Percentiles rank a stretch among this genome's conserved stretches.
phyloP scores from a whole-genome alignment of 2,329 filamentous ascomycete genomes.

The Neoarthrinium moseri region DNA sequence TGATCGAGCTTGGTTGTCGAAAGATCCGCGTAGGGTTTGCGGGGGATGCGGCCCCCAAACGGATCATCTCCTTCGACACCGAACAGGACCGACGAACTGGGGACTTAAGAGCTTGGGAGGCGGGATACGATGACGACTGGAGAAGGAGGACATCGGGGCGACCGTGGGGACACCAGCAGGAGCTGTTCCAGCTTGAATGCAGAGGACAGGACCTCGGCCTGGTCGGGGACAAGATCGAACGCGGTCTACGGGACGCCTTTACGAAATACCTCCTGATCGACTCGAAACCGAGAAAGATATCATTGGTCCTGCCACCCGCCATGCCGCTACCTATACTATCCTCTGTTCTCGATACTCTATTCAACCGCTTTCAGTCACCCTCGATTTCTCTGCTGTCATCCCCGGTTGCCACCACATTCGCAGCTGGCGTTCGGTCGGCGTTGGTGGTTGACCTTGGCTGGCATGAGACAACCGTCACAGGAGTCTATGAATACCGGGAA shows the following conservation, averaged over 20 bases:
- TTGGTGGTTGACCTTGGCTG: slow-evolving; percentile 90
- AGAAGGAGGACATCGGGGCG: slow-evolving; percentile 43
- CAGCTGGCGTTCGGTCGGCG: slow-evolving; percentile 81
- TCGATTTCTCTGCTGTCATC: slow-evolving; percentile 78
- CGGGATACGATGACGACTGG: slow-evolving; percentile 49
- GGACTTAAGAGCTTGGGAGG: slow-evolving; percentile 73
- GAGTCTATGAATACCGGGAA: slow-evolving; percentile 87
- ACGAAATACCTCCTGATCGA: slow-evolving; percentile 70
- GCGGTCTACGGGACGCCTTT: slow-evolving; percentile 77
- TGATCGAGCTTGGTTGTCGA: slow-evolving; percentile 81
- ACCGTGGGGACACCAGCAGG: slow-evolving; percentile 62
- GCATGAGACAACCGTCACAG: slow-evolving; percentile 83
- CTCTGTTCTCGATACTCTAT: slow-evolving; percentile 72
- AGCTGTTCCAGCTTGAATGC: slow-evolving; percentile 80
- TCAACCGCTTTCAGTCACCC: slow-evolving; percentile 76
- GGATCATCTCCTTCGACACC: slow-evolving; percentile 67
- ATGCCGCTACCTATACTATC: slow-evolving; percentile 78
- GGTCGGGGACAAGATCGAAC: slow-evolving; percentile 83
- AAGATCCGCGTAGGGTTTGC: slow-evolving; percentile 82
- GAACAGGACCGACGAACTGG: slow-evolving; percentile 75
- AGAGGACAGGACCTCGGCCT: slow-evolving; percentile 72
- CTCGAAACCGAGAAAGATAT: slow-evolving; percentile 71
- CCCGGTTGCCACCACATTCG: slow-evolving; percentile 71
- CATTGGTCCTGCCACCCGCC: slow-evolving; percentile 73
- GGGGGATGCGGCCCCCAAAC: slow-evolving; percentile 77